Percentiles rank a stretch among this genome's conserved stretches.
These are phyloP conservation scores for Ceratobasidium sp. DNA, from an alignment of 1,284 basidiomycete genomes.

Conservation along the genomic window DNA sequence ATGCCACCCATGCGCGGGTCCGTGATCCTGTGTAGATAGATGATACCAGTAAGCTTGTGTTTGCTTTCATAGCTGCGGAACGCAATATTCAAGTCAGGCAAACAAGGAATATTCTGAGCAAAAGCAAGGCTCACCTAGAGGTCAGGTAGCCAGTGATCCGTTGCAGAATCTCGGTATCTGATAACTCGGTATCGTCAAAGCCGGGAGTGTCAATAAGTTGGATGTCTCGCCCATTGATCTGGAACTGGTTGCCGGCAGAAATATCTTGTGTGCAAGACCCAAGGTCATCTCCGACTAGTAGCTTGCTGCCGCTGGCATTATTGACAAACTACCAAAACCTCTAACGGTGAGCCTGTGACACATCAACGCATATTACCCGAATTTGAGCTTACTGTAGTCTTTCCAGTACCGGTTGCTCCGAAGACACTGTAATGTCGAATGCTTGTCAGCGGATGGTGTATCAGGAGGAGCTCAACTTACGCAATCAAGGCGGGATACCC, in stretches of 20 bases:
- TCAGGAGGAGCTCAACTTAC: background rate
- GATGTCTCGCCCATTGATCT: constrained; percentile 17
- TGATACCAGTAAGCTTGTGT: constrained; percentile 24
- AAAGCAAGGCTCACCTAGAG: background rate
- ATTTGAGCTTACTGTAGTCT: constrained; percentile 14
- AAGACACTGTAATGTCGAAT: background rate
- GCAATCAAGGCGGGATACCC: background rate
- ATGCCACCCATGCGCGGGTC: constrained; percentile 42
- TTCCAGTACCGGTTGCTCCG: constrained; percentile 29
- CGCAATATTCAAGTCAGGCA: background rate
- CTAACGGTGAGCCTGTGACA: background rate
- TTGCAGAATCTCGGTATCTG: constrained; percentile 22
- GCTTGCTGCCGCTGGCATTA: constrained; percentile 22
- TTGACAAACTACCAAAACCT: constrained; percentile 16
- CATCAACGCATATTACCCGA: too few relatives aligned
- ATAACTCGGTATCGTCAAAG: constrained; percentile 33
- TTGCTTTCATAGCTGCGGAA: background rate
- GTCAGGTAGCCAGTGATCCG: constrained; percentile 11
- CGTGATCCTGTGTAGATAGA: constrained; percentile 47
- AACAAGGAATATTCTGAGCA: too few relatives aligned
- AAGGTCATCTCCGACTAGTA: constrained; percentile 15
- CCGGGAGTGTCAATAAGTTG: too few relatives aligned
- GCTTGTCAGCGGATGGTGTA: background rate
- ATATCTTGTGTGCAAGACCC: constrained; percentile 16
- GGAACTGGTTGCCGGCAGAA: background rate